Conservation (phyloP, 2,329 filamentous ascomycete species). For the Claviceps africana region DNA sequence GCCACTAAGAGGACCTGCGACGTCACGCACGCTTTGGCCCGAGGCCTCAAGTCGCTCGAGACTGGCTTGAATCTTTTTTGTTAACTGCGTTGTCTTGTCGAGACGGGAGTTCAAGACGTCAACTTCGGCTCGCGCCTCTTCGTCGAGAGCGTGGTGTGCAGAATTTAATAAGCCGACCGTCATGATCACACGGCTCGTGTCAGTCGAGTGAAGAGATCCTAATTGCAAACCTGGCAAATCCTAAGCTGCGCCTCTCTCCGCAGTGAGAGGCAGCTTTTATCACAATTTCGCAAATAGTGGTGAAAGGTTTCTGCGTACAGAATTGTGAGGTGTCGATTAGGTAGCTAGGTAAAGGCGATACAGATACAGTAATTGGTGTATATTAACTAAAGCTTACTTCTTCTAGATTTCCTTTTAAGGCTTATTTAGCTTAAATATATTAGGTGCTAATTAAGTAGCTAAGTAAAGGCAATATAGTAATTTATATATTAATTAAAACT, state of each 20-base stretch:
- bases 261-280: neutral
- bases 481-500: too few relatives aligned
- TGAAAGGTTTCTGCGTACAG: too few relatives aligned
- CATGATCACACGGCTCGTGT: conserved; percentile 21
- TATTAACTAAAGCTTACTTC: too few relatives aligned
- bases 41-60: conserved; percentile 72
- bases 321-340: too few relatives aligned
- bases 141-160: conserved; percentile 40
- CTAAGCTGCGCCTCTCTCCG: neutral
- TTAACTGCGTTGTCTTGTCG: conserved; percentile 84
- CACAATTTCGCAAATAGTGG: too few relatives aligned
- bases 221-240: neutral
- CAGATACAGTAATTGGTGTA: too few relatives aligned
- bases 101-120: conserved; percentile 60
- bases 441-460: too few relatives aligned
- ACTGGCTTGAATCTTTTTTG: conserved; percentile 88
- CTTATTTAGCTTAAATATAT: too few relatives aligned
- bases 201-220: neutral
- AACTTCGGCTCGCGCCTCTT: conserved; percentile 55
- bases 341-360: too few relatives aligned
- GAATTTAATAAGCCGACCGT: conserved; percentile 33
- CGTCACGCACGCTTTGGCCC: conserved; percentile 80
- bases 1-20: conserved; percentile 80
- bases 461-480: too few relatives aligned
- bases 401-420: too few relatives aligned